Evolutionary conservation across 345 rosid genomes (phyloP), one percentile per base, ranked within the genome.

Genomic region (Eutrema yunnanense): DNA sequence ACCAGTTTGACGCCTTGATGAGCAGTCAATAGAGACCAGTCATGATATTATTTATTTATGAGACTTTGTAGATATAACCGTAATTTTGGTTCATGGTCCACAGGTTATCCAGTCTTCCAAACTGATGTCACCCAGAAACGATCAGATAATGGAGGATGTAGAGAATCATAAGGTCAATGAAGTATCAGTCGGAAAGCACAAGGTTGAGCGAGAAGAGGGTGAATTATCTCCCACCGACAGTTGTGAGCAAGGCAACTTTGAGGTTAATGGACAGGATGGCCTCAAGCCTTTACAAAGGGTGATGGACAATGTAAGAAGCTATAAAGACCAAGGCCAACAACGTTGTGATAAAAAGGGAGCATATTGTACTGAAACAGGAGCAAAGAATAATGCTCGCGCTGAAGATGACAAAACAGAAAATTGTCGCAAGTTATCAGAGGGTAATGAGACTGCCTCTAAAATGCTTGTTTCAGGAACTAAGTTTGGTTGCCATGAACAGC

Each of bases 121-220:
- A 67, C 80, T 82, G 49, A 47, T 75, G 52, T 36, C 75, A 38
- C 69, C 89, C 43, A 42, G 82, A 57, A 86, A 88, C 58, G 86
- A 92, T 57, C 81, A 65, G 72, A 67, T 72, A 52, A 73, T 70
- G 40, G 87, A 81, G 63, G 82, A 81, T 51, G 60, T 54, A 38
- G 83, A 78, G 72, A 67, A 53, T 78, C 83, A 75, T 43, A 84
- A 79, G 74, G 81, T 72, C 68, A 79, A 73, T 36, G 82, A 81
- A 70, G 87, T 77, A 75, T 77, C 84, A 59, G 80, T 49, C 53
- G 80, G 67, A 58, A 86, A 84, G 50, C 82, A 81, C 55, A 88
- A 86, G 78, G 81, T 76, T 75, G 96, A 92, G 78, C 89, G 89
- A 73, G 99, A 94, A 80, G 98, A 91, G 83, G 97, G 97, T 47